Conservation (phyloP, 1,284 basidiomycete species). For the Ustilago crameri region DNA sequence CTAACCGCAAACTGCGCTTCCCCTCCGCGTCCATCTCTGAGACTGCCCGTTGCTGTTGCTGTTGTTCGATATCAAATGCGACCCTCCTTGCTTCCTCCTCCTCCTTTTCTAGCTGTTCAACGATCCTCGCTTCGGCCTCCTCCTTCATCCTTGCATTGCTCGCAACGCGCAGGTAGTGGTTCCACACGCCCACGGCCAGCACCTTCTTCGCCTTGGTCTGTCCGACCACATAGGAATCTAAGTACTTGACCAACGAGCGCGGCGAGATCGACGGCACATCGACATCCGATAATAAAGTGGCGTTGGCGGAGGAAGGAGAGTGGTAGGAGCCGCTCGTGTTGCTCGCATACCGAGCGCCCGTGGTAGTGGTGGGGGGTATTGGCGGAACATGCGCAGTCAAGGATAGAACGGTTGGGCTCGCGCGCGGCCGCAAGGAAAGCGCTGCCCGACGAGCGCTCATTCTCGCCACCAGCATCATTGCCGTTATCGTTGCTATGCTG, state of each 20-base stretch:
- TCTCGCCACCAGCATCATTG: no score
- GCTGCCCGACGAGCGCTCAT: no score
- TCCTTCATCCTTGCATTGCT: slow-evolving; percentile 31
- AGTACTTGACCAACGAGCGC: slow-evolving; percentile 80
- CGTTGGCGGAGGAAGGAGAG: slow-evolving; percentile 5
- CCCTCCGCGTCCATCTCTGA: background rate
- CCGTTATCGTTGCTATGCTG: no score
- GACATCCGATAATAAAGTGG: slow-evolving; percentile 10
- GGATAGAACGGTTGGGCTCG: no score
- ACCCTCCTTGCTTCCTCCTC: slow-evolving; percentile 10
- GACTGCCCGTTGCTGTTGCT: no score
- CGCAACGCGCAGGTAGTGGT: slow-evolving; percentile 37
- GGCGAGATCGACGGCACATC: slow-evolving; percentile 34
- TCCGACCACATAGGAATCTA: slow-evolving; percentile 90
- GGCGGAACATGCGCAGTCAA: no score
- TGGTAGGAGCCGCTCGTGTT: no score
- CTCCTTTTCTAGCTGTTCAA: background rate
- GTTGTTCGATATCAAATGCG: background rate
- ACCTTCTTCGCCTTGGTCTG: slow-evolving; percentile 92
- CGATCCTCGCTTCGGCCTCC: slow-evolving; percentile 19
- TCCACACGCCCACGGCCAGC: slow-evolving; percentile 77
- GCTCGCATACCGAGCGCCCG: no score
- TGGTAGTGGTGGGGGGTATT: no score
- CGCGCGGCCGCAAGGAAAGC: no score
- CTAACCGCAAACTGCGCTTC: background rate